Conservation (phyloP, 225 moss, liverwort and hornwort genomes). For the Antitrichia curtipendula region DNA sequence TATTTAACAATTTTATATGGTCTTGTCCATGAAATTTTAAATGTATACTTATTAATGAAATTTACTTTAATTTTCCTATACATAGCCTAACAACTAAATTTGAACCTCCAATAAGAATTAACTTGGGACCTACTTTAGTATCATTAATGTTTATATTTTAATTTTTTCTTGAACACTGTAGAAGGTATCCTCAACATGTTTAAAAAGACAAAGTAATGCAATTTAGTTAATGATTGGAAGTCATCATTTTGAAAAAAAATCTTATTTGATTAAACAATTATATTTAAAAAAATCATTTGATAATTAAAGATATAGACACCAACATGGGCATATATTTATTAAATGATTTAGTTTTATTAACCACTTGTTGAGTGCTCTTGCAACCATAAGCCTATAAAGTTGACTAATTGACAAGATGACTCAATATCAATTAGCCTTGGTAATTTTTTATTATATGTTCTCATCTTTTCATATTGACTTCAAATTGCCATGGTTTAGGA, state of each 20-base stretch:
- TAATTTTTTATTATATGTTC: background rate
- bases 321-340: background rate
- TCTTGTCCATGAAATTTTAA: background rate
- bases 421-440: background rate
- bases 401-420: background rate
- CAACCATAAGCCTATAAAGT: background rate
- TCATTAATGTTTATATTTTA: background rate
- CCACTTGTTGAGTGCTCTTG: background rate
- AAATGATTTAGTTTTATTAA: background rate
- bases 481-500: background rate
- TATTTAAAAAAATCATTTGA: background rate
- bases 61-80: background rate
- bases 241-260: background rate
- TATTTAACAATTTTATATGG: background rate
- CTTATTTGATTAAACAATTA: background rate
- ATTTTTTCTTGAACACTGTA: background rate
- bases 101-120: background rate
- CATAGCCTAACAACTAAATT: background rate
- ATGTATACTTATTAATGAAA: background rate
- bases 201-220: background rate
- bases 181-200: background rate
- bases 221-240: background rate
- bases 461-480: background rate
- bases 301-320: background rate
- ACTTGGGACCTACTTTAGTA: background rate